Base-by-base conservation (phyloP, 495 filamentous ascomycete species). In the Copromyces sp. region DNA sequence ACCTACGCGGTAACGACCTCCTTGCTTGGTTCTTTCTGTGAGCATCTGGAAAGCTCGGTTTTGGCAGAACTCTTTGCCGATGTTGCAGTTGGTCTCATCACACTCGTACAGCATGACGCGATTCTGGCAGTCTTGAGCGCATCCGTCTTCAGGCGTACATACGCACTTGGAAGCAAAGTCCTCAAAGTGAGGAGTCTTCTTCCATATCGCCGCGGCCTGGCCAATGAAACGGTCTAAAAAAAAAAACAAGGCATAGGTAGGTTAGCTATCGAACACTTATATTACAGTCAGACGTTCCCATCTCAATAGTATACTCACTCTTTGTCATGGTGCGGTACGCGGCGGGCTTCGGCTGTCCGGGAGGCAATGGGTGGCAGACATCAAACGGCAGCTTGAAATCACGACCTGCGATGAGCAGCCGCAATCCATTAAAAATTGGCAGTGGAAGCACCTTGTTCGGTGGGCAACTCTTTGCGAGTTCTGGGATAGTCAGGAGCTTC, bases 91-190 rank as follows among this genome's bases (percentile, higher is more conserved):
- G 68, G 86, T 90, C 11, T 92, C 88, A 80, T 98, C 93, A 80
- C 95, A 99, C 81, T 99, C 95, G 79, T 97, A 97, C 72, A 95
- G 89, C 93, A 98, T 98, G 82, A 92, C 93, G 65, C 94, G 89
- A 77, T 99, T 99, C 77, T 95, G 90, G 82, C 95, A 99, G 74
- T 90, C 84, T 70, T 97, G 94, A 74, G 90, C 93, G 77, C 95
- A 99, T 39, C 93, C 93, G 53, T 88, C 89, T 38, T 92, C 90
- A 47, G 86, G 83, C 12, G 83, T 87, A 80, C 95, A 99, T 73
- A 93, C 89, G 80, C 95, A 99, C 77, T 86, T 89, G 45, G 87
- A 88, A 47, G 86, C 88, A 32, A 91, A 94, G 44, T 92, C 85
- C 71, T 93, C 91, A 72, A 91, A 85, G 17, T 88, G 87, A 61